Evolutionary conservation across 2,329 filamentous ascomycete species (phyloP).

Genomic region (Thielaviopsis ethacetica): DNA sequence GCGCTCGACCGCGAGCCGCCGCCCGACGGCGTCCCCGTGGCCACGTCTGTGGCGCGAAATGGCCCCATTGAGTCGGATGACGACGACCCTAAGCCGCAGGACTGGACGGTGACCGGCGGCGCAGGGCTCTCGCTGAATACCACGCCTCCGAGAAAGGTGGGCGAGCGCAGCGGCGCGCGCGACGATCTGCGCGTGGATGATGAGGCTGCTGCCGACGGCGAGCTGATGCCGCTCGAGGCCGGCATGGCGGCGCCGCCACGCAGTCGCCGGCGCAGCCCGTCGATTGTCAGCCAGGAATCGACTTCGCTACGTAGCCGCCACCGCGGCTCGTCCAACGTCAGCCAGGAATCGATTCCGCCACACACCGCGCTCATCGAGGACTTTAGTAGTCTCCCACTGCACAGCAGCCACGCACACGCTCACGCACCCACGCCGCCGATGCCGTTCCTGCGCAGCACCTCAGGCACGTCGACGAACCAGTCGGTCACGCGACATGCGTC

Average conservation of each 20-base stretch:
- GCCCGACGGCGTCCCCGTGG: conserved; percentile 48
- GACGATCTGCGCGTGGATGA: conserved; percentile 20
- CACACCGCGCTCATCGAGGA: too few relatives aligned
- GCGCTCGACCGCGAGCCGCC: conserved; percentile 50
- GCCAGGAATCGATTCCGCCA: too few relatives aligned
- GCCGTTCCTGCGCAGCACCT: conserved; percentile 38
- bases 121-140: not conserved
- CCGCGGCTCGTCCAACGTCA: too few relatives aligned
- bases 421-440: conserved; percentile 21
- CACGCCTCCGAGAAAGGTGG: conserved; percentile 20
- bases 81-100: conserved; percentile 20
- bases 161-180: conserved; percentile 22
- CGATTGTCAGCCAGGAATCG: too few relatives aligned
- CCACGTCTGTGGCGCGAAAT: conserved; percentile 41
- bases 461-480: conserved; percentile 15
- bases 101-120: conserved; percentile 13
- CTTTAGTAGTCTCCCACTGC: not conserved
- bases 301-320: too few relatives aligned
- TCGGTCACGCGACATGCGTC: conserved; percentile 36
- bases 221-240: conserved; percentile 3
- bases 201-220: conserved; percentile 2
- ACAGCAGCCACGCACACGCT: conserved; percentile 16
- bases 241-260: not conserved
- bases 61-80: conserved; percentile 51
- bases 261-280: not conserved